Base-by-base conservation (phyloP, 495 filamentous ascomycete genomes). In the Platismatia glauca region DNA sequence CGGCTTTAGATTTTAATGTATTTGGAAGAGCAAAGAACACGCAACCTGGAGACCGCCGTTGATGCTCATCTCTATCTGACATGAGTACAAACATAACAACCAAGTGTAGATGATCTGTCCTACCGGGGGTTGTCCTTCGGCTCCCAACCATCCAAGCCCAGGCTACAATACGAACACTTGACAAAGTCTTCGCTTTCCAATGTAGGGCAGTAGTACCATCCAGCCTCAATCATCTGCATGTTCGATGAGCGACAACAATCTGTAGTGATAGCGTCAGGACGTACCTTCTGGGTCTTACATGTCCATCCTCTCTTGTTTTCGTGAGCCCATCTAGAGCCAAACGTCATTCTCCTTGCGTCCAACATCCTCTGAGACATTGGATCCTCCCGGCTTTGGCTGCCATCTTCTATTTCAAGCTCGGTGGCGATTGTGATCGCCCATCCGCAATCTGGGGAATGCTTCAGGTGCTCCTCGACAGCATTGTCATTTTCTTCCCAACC, bases 131-230 rank as follows among this genome's bases (percentile, higher is more conserved):
- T 85, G 72, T 97, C 93, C 66, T 86, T 86, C 16, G 89, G 86
- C 69, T 96, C 92, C 92, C 93, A 97, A 3, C 89, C 90, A 71
- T 95, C 90, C 55, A 97, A 80, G 37, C 84, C 87, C 35, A 97
- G 73, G 41, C 83, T 81, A 73, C 94, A 98, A 72, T 97, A 97
- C 22, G 86, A 82, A 70, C 94, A 98, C 16, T 83, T 91, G 4
- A 87, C 89, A 72, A 90, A 84, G 73, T 98, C 94, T 59, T 89
- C 82, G 34, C 83, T 86, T 39, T 92, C 91, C 39, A 80, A 77
- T 1, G 80, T 89, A 0, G 94, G 94, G 39, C 89, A 91, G 73
- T 92, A 96, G 71, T 88, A 90, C 90, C 92, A 98, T 20, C 94
- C 94, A 9, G 89, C 89, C 60, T 90, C 87, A 46, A 89, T 88